These are phyloP conservation scores for Ophiostoma pallidulum DNA, from an alignment of 2,329 filamentous ascomycete species.

Conservation along the genomic window DNA sequence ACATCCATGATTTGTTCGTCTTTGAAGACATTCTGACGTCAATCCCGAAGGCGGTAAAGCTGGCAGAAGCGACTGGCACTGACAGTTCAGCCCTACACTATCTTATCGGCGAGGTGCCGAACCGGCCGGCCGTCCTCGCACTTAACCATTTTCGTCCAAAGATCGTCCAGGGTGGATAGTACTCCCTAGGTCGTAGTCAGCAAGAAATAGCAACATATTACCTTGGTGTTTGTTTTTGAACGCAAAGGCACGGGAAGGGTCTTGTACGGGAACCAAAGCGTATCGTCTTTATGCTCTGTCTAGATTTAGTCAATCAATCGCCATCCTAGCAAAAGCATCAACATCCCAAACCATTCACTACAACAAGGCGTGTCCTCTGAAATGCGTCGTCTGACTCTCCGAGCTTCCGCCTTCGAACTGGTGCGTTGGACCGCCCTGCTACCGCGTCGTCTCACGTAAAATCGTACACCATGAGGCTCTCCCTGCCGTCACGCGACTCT, in stretches of 20 bases:
- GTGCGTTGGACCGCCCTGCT: too few relatives aligned
- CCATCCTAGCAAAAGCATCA: too few relatives aligned
- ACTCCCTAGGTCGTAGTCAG: slow-evolving; percentile 3
- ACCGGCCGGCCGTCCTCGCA: neutral
- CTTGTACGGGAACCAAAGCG: too few relatives aligned
- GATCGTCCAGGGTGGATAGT: neutral
- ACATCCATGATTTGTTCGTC: neutral
- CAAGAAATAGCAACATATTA: neutral
- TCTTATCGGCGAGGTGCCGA: slow-evolving; percentile 7
- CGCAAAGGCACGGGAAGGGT: too few relatives aligned
- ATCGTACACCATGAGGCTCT: slow-evolving; percentile 76
- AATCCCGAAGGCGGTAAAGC: slow-evolving; percentile 5
- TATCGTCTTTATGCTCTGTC: too few relatives aligned
- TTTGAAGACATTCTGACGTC: too few relatives aligned
- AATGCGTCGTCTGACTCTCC: too few relatives aligned
- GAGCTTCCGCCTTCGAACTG: too few relatives aligned
- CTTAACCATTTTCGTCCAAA: slow-evolving; percentile 3
- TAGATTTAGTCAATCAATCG: too few relatives aligned
- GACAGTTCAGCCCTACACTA: neutral
- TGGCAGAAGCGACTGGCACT: slow-evolving; percentile 9
- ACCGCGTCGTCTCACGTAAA: slow-evolving; percentile 71
- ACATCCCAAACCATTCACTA: too few relatives aligned
- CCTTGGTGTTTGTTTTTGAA: too few relatives aligned
- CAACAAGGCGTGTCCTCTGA: too few relatives aligned
- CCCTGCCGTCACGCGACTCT: slow-evolving; percentile 56